phyloP scores from a whole-genome alignment of 805 yeast genomes.

The Myxozyma mucilagina region DNA sequence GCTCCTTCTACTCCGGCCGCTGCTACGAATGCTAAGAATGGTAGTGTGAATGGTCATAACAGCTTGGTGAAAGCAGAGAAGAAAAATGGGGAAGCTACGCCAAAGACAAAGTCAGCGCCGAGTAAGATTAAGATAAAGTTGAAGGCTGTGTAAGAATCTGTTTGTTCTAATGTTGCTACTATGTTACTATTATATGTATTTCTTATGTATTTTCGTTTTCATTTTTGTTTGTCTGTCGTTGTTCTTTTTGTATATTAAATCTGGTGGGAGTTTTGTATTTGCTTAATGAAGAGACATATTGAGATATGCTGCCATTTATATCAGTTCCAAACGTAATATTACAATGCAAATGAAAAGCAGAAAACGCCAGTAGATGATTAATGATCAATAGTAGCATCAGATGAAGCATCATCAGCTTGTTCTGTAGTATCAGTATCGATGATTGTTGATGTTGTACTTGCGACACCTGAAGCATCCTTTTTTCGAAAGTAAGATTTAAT shows the following conservation, averaged over 20 bases:
- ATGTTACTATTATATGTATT: background rate
- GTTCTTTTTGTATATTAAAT: background rate
- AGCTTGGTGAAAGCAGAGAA: background rate
- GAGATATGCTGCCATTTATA: background rate
- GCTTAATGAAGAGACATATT: too few relatives aligned
- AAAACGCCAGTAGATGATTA: background rate
- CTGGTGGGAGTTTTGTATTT: background rate
- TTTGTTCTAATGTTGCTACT: background rate
- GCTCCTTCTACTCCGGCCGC: background rate
- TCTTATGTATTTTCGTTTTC: background rate
- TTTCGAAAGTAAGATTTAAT: conserved; percentile 10
- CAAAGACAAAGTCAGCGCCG: background rate
- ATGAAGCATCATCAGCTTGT: background rate
- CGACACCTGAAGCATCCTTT: background rate
- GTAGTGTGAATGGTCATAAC: too few relatives aligned
- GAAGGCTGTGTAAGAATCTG: background rate
- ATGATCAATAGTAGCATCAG: too few relatives aligned
- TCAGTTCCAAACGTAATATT: background rate
- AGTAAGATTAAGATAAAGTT: conserved; percentile 5
- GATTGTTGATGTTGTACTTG: background rate
- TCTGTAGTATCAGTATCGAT: background rate
- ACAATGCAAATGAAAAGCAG: background rate
- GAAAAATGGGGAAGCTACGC: background rate
- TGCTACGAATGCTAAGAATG: too few relatives aligned
- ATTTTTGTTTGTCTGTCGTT: background rate